Base-by-base conservation (phyloP, 805 yeast genomes). In the Candida broadrunensis region DNA sequence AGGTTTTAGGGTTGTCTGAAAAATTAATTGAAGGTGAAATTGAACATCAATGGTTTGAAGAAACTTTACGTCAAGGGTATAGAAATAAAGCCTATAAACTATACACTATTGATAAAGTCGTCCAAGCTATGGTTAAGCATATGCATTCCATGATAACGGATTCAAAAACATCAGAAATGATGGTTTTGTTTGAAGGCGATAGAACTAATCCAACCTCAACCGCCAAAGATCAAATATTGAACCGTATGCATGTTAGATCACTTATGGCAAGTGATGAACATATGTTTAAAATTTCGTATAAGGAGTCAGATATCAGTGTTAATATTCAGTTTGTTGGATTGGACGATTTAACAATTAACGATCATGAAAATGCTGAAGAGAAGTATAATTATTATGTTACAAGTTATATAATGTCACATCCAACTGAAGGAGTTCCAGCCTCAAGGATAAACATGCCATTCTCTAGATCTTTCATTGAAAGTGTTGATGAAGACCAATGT, bases 31-130 rank as follows among this genome's bases (percentile, higher is more conserved):
- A 88, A 49, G 96, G 96, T 21, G 93, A 88, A 27, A 66, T 93
- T 36, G 99, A 93, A 56, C 95, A 88, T 47, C 93, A 85, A 61
- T 83, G 89, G 85, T 95, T 86, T 61, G 99, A 93, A 67, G 99
- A 93, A 63, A 78, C 96, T 14, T 66, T 93, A 44, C 87, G 99
- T 47, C 97, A 91, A 70, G 97, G 95, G 0, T 93, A 86, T 68
- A 79, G 93, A 55, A 93, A 91, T 65, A 84, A 83, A 46, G 99
- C 98, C 0, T 93, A 86, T 70, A 88, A 88, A 60, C 66, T 93
- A 42, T 91, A 89, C 67, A 91, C 98, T 1, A 77, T 93, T 46
- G 97, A 93, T 61, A 93, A 90, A 65, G 95, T 90, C 19, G 78
- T 89, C 16, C 96, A 88, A 55, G 63, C 73, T 3, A 49, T 70